Evolutionary conservation across 2,329 filamentous ascomycete species (phyloP).

Genomic region (Xylaria multiplex): DNA sequence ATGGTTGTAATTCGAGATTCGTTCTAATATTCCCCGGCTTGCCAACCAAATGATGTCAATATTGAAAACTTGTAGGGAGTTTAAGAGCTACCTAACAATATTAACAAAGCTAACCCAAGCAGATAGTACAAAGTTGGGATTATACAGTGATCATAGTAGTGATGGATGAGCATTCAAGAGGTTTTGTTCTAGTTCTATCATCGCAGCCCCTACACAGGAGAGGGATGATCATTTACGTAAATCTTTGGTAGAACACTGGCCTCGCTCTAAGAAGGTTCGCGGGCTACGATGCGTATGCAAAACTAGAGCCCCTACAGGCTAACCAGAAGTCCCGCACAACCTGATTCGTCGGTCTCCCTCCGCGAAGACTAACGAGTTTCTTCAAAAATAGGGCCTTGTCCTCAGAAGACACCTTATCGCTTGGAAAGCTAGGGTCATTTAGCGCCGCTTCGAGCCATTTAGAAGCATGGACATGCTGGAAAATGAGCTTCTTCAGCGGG

Average conservation of each 20-base stretch:
- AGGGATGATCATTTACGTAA: neutral
- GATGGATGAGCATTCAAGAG: neutral
- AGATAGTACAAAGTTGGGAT: neutral
- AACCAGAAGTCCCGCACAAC: slow-evolving; percentile 79
- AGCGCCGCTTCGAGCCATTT: slow-evolving; percentile 72
- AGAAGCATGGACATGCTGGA: slow-evolving; percentile 64
- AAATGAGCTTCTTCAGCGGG: slow-evolving; percentile 74
- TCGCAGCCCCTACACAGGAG: neutral
- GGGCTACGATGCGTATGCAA: slow-evolving; percentile 66
- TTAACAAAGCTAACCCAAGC: neutral
- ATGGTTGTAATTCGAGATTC: no score
- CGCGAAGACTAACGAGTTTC: slow-evolving; percentile 73
- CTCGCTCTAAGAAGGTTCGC: neutral
- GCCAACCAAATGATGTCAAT: neutral
- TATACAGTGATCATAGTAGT: neutral
- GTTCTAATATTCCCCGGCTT: neutral
- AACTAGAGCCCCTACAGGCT: slow-evolving; percentile 69
- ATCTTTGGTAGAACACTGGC: neutral
- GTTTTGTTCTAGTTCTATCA: slow-evolving; percentile 9
- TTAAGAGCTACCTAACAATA: neutral
- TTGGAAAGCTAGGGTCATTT: slow-evolving; percentile 64
- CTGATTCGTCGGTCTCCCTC: slow-evolving; percentile 71
- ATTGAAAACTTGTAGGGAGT: no score
- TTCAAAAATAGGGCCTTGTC: slow-evolving; percentile 74
- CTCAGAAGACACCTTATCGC: slow-evolving; percentile 64